These are phyloP conservation scores for Metschnikowia anglica DNA, from an alignment of 805 yeast genomes.

Conservation along the genomic window DNA sequence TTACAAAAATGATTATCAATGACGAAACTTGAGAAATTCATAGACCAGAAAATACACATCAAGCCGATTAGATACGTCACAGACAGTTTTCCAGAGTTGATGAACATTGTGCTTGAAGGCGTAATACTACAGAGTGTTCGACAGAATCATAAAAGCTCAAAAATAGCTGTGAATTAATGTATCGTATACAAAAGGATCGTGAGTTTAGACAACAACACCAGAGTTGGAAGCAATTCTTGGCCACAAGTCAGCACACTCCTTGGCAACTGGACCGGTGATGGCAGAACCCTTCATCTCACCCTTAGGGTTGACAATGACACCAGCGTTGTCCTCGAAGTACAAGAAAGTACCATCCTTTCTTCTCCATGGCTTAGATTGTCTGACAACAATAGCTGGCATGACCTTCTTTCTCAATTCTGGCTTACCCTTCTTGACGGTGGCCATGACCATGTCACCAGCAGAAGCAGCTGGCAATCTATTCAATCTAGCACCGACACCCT, in stretches of 20 bases:
- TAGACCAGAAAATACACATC: too few species aligned
- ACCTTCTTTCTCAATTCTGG: slow-evolving; percentile 99
- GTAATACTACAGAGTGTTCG: not conserved
- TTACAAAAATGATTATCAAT: slow-evolving; percentile 11
- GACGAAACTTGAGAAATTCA: slow-evolving; percentile 9
- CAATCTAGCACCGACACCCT: slow-evolving; percentile 99
- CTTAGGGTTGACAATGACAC: slow-evolving; percentile 99
- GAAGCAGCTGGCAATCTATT: slow-evolving; percentile 99
- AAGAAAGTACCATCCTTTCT: slow-evolving; percentile 99
- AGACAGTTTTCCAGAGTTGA: too few species aligned
- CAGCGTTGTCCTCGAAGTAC: slow-evolving; percentile 99
- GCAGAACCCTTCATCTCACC: slow-evolving; percentile 99
- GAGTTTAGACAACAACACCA: slow-evolving; percentile 95
- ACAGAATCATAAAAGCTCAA: slow-evolving; percentile 2
- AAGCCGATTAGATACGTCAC: too few species aligned
- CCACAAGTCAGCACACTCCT: slow-evolving; percentile 99
- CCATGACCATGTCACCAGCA: slow-evolving; percentile 99
- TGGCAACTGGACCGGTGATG: slow-evolving; percentile 99
- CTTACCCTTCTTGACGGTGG: slow-evolving; percentile 99
- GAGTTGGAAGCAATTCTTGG: slow-evolving; percentile 99
- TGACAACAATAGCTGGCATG: slow-evolving; percentile 99
- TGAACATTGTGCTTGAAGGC: not conserved
- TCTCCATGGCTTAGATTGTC: slow-evolving; percentile 99
- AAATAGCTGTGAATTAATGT: slow-evolving; percentile 20
- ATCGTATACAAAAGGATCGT: slow-evolving; percentile 19